Evolutionary conservation across 192 early-diverging fungal species (phyloP).

Genomic region (Coemansia sp.): DNA sequence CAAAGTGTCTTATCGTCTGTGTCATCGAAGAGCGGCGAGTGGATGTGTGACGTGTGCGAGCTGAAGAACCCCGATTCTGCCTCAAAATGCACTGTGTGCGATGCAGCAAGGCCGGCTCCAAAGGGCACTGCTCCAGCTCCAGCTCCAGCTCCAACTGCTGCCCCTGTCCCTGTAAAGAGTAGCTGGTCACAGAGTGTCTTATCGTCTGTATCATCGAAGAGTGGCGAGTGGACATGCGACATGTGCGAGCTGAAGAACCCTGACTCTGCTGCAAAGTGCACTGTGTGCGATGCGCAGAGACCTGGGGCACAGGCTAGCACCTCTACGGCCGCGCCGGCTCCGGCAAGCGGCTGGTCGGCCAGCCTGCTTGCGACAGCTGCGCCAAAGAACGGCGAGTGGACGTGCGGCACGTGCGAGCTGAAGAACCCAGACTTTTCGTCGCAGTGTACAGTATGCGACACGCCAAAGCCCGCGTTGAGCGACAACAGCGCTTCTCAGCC

Average conservation of each 20-base stretch:
- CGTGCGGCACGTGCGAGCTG: conserved; percentile 17
- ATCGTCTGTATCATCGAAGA: conserved; percentile 3
- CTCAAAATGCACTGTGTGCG: conserved; percentile 22
- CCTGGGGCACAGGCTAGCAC: conserved; percentile 5
- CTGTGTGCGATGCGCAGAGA: conserved; percentile 24
- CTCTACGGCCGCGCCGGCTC: conserved; percentile 1
- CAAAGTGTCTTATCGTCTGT: conserved; percentile 4
- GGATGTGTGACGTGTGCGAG: conserved; percentile 29
- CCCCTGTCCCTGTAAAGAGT: neutral
- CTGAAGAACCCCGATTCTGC: conserved; percentile 12
- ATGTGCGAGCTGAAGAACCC: conserved; percentile 29
- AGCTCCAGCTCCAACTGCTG: neutral
- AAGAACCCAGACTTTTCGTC: conserved; percentile 11
- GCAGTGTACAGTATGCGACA: conserved; percentile 36
- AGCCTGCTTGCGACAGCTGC: conserved; percentile 4
- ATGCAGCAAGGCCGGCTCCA: conserved; percentile 14
- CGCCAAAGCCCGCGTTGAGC: conserved; percentile 16
- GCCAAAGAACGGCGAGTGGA: conserved; percentile 27
- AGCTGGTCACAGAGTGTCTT: conserved; percentile 11
- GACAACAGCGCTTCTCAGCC: neutral
- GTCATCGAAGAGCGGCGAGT: conserved; percentile 17
- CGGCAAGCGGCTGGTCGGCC: conserved; percentile 9
- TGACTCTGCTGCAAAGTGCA: conserved; percentile 15
- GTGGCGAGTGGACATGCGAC: conserved; percentile 39
- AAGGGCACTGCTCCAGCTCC: neutral